These are phyloP conservation scores for Trichomonascaceae sp. DNA, from an alignment of 1,139 yeast genomes.

Conservation along the genomic window DNA sequence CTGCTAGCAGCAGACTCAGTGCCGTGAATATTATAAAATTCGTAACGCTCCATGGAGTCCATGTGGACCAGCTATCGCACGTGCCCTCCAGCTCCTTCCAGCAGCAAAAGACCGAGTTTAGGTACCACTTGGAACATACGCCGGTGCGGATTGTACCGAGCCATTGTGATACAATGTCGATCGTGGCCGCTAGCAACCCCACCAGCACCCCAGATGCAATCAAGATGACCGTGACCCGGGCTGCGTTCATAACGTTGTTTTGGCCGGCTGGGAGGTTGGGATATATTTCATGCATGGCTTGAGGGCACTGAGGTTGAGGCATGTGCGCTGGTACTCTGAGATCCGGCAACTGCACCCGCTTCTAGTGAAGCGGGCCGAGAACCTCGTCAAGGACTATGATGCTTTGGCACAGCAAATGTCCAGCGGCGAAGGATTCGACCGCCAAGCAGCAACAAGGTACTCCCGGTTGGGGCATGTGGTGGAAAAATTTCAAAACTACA, in stretches of 20 bases:
- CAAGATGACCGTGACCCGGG: background rate
- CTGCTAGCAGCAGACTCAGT: conserved; percentile 24
- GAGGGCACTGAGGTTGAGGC: conserved; percentile 1
- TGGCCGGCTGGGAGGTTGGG: background rate
- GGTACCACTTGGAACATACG: conserved; percentile 31
- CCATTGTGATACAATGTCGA: conserved; percentile 52
- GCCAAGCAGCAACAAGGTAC: conserved; percentile 42
- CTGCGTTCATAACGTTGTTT: background rate
- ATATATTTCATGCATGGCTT: background rate
- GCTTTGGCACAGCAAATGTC: conserved; percentile 36
- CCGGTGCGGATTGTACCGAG: conserved; percentile 49
- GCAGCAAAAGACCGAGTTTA: conserved; percentile 29
- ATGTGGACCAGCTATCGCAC: conserved; percentile 24
- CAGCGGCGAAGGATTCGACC: conserved; percentile 39
- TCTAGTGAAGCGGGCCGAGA: conserved; percentile 38
- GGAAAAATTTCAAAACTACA: conserved; percentile 39
- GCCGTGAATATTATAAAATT: conserved; percentile 27
- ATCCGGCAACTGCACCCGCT: conserved; percentile 13
- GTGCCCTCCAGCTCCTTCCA: conserved; percentile 16
- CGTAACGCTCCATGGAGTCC: conserved; percentile 33
- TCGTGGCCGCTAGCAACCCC: conserved; percentile 46
- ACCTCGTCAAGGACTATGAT: conserved; percentile 37
- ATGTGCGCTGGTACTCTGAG: no score
- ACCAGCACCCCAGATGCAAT: conserved; percentile 34
- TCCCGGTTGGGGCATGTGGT: conserved; percentile 43